phyloP scores from a whole-genome alignment of 768 basidiomycete species.

The Tylopilus vinaceipallidus region DNA sequence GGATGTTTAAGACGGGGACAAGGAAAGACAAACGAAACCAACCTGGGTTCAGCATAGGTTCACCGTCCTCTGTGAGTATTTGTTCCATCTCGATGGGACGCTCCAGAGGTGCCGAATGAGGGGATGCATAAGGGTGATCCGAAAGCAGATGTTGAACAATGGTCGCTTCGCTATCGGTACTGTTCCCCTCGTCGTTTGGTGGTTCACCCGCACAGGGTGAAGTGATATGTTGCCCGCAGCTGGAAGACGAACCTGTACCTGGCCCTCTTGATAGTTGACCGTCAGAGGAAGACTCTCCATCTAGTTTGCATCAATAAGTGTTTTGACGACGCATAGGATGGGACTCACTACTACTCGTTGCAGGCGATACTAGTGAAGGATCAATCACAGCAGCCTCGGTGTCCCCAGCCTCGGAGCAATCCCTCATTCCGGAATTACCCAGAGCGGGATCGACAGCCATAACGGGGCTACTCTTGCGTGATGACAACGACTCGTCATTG shows the following conservation, averaged over 20 bases:
- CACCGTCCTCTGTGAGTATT: conserved; percentile 61
- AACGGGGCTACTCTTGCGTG: conserved; percentile 25
- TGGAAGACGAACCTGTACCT: conserved; percentile 8
- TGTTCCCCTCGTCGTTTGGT: conserved; percentile 6
- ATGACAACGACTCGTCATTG: conserved; percentile 28
- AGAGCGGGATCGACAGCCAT: conserved; percentile 27
- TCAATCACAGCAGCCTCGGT: conserved; percentile 33
- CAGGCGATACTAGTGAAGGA: conserved; percentile 35
- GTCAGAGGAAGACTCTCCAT: conserved; percentile 24
- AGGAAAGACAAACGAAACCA: conserved; percentile 19
- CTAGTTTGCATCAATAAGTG: conserved; percentile 35
- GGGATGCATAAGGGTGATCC: conserved; percentile 28
- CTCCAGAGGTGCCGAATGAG: conserved; percentile 23
- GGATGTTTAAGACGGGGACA: conserved; percentile 1
- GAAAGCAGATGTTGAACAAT: conserved; percentile 20
- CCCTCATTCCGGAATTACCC: conserved; percentile 14
- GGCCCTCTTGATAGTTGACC: conserved; percentile 6
- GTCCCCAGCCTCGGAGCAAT: conserved; percentile 8
- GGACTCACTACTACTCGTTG: conserved; percentile 19
- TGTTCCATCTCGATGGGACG: conserved; percentile 49
- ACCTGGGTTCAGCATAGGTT: conserved; percentile 70
- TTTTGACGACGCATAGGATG: conserved; percentile 23
- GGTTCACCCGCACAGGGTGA: conserved; percentile 10
- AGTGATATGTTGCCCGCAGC: not conserved
- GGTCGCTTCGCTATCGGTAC: conserved; percentile 14